These are phyloP conservation scores for Neurospora sp. DNA, from an alignment of 495 filamentous ascomycete genomes.

Conservation along the genomic window DNA sequence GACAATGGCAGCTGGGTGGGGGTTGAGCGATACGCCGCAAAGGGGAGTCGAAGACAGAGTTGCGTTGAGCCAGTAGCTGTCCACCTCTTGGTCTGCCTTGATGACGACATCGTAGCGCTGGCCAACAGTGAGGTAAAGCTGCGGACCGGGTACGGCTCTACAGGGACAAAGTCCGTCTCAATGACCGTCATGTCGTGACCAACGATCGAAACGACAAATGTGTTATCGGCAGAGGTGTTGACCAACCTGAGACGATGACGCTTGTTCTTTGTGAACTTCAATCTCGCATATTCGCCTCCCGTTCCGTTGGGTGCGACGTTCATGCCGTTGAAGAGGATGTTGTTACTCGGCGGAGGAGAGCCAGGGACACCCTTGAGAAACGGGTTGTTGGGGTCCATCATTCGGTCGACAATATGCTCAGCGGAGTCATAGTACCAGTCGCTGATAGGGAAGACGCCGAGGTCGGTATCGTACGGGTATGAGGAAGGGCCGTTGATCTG, in stretches of 20 bases:
- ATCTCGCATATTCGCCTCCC: constrained; percentile 10
- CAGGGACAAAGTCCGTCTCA: constrained; percentile 32
- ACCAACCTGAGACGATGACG: constrained; percentile 38
- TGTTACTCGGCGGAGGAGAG: constrained; percentile 7
- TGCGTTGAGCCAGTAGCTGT: constrained; percentile 42
- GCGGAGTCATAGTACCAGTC: constrained; percentile 26
- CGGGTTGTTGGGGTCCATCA: constrained; percentile 36
- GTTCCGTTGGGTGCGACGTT: constrained; percentile 19
- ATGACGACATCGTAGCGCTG: constrained; percentile 60
- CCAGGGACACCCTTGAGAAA: constrained; percentile 14
- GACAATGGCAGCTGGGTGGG: constrained; percentile 11
- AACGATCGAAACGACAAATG: constrained; percentile 24
- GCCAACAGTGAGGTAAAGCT: constrained; percentile 46
- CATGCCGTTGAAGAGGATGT: constrained; percentile 26
- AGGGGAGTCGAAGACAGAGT: constrained; percentile 1
- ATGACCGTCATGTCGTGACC: constrained; percentile 37
- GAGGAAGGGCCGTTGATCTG: constrained; percentile 41
- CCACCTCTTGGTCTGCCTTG: constrained; percentile 36
- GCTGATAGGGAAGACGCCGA: constrained; percentile 32
- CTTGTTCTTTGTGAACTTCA: constrained; percentile 23
- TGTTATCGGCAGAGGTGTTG: constrained; percentile 34
- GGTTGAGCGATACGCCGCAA: not conserved
- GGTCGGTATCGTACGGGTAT: constrained; percentile 38
- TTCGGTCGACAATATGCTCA: not conserved
- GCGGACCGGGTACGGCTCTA: constrained; percentile 30